Conservation (phyloP, 164 flowering plant species). For the Tetrastigma voinierianum region DNA sequence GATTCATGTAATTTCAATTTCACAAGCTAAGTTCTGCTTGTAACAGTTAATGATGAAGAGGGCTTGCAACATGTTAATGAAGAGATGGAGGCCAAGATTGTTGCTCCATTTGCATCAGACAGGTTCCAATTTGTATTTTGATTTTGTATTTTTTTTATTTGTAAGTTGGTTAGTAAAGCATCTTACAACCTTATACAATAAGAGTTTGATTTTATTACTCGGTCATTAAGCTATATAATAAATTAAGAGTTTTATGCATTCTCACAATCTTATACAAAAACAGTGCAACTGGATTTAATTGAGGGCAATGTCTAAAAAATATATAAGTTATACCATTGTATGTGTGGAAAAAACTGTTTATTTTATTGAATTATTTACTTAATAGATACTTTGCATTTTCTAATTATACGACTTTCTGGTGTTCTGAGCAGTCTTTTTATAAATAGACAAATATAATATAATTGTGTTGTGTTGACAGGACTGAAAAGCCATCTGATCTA, state of each 20-base stretch:
- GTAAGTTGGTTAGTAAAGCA: neutral
- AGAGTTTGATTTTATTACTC: neutral
- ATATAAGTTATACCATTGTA: neutral
- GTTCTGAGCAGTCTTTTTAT: neutral
- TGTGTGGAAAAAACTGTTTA: neutral
- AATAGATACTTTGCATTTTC: neutral
- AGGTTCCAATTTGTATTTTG: conserved; percentile 40
- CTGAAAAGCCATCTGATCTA: no score
- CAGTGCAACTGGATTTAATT: neutral
- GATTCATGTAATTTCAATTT: conserved; percentile 19
- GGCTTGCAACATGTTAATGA: conserved; percentile 84
- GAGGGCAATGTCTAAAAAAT: neutral
- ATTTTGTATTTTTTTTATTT: neutral
- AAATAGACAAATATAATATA: neutral
- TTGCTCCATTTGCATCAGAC: conserved; percentile 50
- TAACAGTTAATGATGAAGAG: conserved; percentile 91
- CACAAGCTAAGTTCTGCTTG: conserved; percentile 29
- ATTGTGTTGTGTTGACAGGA: no score
- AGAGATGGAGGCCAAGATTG: conserved; percentile 75
- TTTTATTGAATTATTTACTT: neutral
- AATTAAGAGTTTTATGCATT: neutral
- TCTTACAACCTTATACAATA: no score
- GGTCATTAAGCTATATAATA: neutral
- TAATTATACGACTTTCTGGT: neutral
- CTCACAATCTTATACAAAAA: no score